Evolutionary conservation across 1,284 basidiomycete genomes (phyloP).

Genomic region (Omphalotus olearius): DNA sequence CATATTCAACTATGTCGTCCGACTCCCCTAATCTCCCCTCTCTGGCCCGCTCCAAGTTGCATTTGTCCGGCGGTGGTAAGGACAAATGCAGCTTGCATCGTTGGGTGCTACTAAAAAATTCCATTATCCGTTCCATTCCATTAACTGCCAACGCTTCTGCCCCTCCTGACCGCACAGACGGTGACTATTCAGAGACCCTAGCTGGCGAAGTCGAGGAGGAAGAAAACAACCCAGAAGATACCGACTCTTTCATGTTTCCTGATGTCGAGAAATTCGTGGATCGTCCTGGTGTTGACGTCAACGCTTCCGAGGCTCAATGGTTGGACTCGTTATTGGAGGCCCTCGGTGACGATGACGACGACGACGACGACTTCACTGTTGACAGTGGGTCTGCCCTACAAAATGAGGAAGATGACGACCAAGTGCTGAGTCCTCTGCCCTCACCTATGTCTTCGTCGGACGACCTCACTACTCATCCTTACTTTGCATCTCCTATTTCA

Average conservation of each 20-base stretch:
- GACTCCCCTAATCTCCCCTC: slow-evolving; percentile 46
- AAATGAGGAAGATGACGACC: slow-evolving; percentile 54
- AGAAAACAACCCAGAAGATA: slow-evolving; percentile 38
- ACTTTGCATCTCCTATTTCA: slow-evolving; percentile 40
- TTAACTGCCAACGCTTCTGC: slow-evolving; percentile 27
- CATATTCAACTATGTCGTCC: slow-evolving; percentile 36
- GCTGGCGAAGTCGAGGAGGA: slow-evolving; percentile 34
- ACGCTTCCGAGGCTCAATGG: slow-evolving; percentile 68
- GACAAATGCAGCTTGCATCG: slow-evolving; percentile 74
- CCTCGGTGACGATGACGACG: slow-evolving; percentile 60
- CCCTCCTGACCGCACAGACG: slow-evolving; percentile 6
- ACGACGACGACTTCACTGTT: slow-evolving; percentile 38
- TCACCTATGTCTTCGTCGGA: slow-evolving; percentile 73
- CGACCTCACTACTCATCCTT: slow-evolving; percentile 55
- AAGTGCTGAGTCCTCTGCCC: slow-evolving; percentile 49
- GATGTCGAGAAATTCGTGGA: slow-evolving; percentile 58
- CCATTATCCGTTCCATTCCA: slow-evolving; percentile 46
- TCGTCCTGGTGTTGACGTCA: slow-evolving; percentile 30
- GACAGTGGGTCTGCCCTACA: slow-evolving; percentile 22
- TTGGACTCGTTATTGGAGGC: slow-evolving; percentile 72
- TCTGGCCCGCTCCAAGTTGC: slow-evolving; percentile 73
- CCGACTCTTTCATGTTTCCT: slow-evolving; percentile 72
- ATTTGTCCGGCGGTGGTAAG: slow-evolving; percentile 52
- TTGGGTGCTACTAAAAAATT: slow-evolving; percentile 84
- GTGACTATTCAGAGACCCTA: neutral